Evolutionary conservation across 2,329 filamentous ascomycete species (phyloP).

Genomic region (Microsporum audouinii): DNA sequence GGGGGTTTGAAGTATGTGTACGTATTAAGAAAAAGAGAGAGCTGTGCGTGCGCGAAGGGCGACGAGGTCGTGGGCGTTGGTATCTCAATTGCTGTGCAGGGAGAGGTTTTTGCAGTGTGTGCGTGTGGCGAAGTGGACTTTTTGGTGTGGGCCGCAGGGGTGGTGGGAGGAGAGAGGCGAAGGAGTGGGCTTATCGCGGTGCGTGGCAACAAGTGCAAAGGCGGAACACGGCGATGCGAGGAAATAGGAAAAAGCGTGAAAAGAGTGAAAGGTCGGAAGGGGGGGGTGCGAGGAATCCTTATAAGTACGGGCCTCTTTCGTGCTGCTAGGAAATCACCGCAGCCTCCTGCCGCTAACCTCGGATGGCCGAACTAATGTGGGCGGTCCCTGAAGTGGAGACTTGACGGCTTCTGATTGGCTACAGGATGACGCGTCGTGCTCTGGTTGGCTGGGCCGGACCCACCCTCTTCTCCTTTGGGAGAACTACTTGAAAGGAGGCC

Average conservation of each 20-base stretch:
- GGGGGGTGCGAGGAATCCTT: slow-evolving; percentile 32
- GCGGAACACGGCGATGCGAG: slow-evolving; percentile 14
- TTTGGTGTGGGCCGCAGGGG: slow-evolving; percentile 5
- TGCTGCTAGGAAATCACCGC: slow-evolving; percentile 21
- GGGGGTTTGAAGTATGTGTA: not conserved
- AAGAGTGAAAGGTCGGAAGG: slow-evolving; percentile 21
- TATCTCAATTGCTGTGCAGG: too few species aligned
- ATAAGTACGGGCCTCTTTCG: slow-evolving; percentile 27
- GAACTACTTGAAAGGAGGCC: not conserved
- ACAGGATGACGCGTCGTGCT: slow-evolving; percentile 15
- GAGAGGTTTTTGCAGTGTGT: too few species aligned
- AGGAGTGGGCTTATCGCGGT: slow-evolving; percentile 4
- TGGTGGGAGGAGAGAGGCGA: not conserved
- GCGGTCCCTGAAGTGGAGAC: slow-evolving; percentile 26
- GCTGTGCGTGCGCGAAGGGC: slow-evolving; percentile 1
- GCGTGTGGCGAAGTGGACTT: slow-evolving; percentile 7
- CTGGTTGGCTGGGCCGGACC: slow-evolving; percentile 20
- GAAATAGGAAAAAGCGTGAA: slow-evolving; percentile 20
- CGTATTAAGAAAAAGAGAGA: not conserved
- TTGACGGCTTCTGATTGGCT: slow-evolving; percentile 24
- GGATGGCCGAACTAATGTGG: slow-evolving; percentile 26
- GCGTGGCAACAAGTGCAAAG: slow-evolving; percentile 7
- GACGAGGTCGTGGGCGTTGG: not conserved
- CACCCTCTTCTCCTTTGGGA: slow-evolving; percentile 9
- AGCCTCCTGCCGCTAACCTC: slow-evolving; percentile 27